These are phyloP conservation scores for Tulasnella calospora DNA, from an alignment of 768 basidiomycete species.

Conservation along the genomic window DNA sequence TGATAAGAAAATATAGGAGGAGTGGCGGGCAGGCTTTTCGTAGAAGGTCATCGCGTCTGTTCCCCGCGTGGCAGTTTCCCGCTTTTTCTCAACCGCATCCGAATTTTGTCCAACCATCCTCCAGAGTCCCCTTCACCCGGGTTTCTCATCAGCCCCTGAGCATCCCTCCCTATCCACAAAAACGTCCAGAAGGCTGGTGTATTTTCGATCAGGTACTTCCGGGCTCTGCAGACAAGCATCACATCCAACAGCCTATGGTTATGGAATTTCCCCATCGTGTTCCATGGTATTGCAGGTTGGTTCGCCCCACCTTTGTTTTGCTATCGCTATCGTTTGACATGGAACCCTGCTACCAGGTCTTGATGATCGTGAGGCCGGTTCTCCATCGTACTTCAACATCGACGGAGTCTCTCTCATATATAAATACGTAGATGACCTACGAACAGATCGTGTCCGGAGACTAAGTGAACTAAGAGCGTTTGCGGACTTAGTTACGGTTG, in stretches of 20 bases:
- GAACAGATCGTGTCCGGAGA: constrained; percentile 34
- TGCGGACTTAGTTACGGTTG: too few relatives aligned
- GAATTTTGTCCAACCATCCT: too few relatives aligned
- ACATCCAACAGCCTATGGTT: too few relatives aligned
- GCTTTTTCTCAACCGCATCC: background rate
- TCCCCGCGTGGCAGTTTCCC: background rate
- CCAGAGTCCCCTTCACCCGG: background rate
- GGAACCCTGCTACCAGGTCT: too few relatives aligned
- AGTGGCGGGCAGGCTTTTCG: too few relatives aligned
- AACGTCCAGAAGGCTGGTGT: background rate
- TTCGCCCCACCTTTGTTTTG: background rate
- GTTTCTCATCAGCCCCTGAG: background rate
- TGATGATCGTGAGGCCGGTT: constrained; percentile 60
- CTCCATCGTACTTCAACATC: constrained; percentile 69
- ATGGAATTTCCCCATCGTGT: constrained; percentile 59
- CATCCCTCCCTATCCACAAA: background rate
- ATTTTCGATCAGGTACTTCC: too few relatives aligned
- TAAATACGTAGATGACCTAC: constrained; percentile 41
- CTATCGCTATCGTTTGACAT: too few relatives aligned
- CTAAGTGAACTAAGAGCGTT: too few relatives aligned
- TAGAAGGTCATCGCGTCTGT: too few relatives aligned
- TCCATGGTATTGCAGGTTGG: constrained; percentile 54
- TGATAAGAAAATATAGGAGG: too few relatives aligned
- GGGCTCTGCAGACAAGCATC: too few relatives aligned
- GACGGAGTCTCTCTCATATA: constrained; percentile 54